Base-by-base conservation (phyloP, 179 eudicot genomes). In the Spinacia oleracea region DNA sequence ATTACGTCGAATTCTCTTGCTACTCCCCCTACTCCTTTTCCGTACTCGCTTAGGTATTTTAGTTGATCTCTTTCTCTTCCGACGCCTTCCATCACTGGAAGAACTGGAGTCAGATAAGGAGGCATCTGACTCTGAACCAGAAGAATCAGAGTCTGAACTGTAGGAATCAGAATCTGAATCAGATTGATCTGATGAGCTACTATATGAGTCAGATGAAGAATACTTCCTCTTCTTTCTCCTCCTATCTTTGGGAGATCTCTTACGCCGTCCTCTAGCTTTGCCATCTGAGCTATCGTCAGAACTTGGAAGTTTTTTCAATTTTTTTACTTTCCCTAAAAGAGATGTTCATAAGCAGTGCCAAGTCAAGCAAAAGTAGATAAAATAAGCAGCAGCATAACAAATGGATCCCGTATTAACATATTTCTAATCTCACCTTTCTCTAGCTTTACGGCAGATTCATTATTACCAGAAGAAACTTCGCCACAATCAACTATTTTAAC, bases 401-500 rank as follows among this genome's bases (percentile, higher is more conserved):
- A 27, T 78, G 53, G 27, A 68, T 42, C 76, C 67, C 69, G 25
- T 43, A 65, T 9, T 60, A 73, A 31, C 25, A 77, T 42, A 20
- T 65, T 46, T 23, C 32, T 42, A 56, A 56, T 12, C 72, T 78
- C 77, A 96, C 99, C 99, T 93, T 92, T 93, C 76, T 83, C 89
- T 34, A 86, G 79, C 72, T 50, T 86, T 29, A 56, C 82, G 21
- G 80, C 79, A 78, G 84, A 74, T 55, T 82, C 80, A 64, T 15
- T 75, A 82, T 88, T 91, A 51, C 45, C 78, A 64, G 85, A 89
- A 40, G 89, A 75, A 70, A 78, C 81, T 84, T 93, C 99, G 75
- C 97, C 98, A 81, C 94, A 93, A 73, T 90, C 96, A 43, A 86
- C 85, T 83, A 93, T 85, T 84, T 87, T 93, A 62, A 96, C 98